phyloP scores from a whole-genome alignment of 176 grass and related monocot species.

The Calamus simplicifolius region DNA sequence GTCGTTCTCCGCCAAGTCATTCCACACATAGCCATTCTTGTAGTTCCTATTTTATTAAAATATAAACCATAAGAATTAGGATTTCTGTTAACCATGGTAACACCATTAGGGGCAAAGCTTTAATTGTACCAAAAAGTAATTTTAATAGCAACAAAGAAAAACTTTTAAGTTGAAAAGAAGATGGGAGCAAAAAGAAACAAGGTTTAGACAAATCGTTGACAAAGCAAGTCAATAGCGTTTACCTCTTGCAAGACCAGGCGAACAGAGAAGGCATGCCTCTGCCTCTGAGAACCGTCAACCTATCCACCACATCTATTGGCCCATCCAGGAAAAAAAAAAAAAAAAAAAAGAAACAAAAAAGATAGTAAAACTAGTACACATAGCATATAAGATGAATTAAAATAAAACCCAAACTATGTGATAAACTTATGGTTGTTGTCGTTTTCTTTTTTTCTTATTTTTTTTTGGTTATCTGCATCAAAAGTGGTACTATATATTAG shows the following conservation, averaged over 20 bases:
- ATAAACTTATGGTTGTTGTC: too few species aligned
- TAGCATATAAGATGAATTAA: too few species aligned
- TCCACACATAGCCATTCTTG: slow-evolving; percentile 99
- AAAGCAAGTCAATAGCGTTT: not conserved
- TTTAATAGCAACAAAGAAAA: slow-evolving; percentile 11
- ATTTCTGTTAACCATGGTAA: too few species aligned
- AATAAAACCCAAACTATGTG: too few species aligned
- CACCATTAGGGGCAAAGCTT: too few species aligned
- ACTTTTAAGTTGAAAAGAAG: not conserved
- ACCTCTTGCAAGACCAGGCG: slow-evolving; percentile 99
- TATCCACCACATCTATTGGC: slow-evolving; percentile 64
- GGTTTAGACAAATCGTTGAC: too few species aligned
- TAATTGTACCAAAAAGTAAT: slow-evolving; percentile 14
- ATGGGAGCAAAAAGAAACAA: too few species aligned
- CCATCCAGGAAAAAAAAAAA: too few species aligned
- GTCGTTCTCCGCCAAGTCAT: slow-evolving; percentile 86
- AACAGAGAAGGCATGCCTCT: slow-evolving; percentile 92
- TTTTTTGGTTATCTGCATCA: too few species aligned
- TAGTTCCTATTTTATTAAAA: slow-evolving; percentile 51
- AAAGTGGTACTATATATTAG: not conserved
- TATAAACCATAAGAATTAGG: not conserved
- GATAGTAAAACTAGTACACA: too few species aligned
- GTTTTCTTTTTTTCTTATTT: too few species aligned
- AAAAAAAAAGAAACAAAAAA: too few species aligned
- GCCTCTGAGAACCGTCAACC: slow-evolving; percentile 71